Conservation (phyloP, 2,329 filamentous ascomycete genomes). For the Periconia sp. region DNA sequence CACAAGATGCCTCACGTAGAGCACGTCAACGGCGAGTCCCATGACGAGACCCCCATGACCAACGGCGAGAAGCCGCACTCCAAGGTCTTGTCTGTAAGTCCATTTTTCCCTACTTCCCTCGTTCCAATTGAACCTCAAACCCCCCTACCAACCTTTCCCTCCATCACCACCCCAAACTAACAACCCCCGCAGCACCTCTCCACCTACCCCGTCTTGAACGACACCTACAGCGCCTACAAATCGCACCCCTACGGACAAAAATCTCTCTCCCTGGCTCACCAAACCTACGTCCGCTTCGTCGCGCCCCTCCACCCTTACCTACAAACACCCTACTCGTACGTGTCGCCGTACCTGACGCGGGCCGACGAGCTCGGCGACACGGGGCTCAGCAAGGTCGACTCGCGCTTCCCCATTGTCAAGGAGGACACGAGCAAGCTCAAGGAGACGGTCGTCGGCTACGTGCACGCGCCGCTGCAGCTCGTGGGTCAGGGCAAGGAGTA, state of each 20-base stretch:
- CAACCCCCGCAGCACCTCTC: slow-evolving; percentile 68
- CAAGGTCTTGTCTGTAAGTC: slow-evolving; percentile 43
- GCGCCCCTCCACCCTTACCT: slow-evolving; percentile 79
- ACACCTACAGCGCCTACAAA: slow-evolving; percentile 77
- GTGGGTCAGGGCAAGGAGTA: slow-evolving; percentile 36
- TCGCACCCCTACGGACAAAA: slow-evolving; percentile 80
- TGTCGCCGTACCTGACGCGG: slow-evolving; percentile 81
- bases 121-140: not conserved
- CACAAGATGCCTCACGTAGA: slow-evolving; percentile 36
- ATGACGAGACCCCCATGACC: slow-evolving; percentile 33
- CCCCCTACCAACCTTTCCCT: not conserved
- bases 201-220: slow-evolving; percentile 80
- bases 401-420: slow-evolving; percentile 49
- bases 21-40: slow-evolving; percentile 32
- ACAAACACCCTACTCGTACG: slow-evolving; percentile 75
- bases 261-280: slow-evolving; percentile 74
- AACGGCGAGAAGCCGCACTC: slow-evolving; percentile 45
- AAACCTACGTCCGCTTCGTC: slow-evolving; percentile 74
- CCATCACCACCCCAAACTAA: slow-evolving; percentile 7
- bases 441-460: slow-evolving; percentile 27
- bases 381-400: slow-evolving; percentile 40
- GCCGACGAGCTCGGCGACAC: slow-evolving; percentile 62
- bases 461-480: slow-evolving; percentile 30
- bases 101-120: slow-evolving; percentile 1
- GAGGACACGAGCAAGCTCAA: slow-evolving; percentile 50